Conservation (phyloP, 2,329 filamentous ascomycete species). For the Aspergillus sp. region DNA sequence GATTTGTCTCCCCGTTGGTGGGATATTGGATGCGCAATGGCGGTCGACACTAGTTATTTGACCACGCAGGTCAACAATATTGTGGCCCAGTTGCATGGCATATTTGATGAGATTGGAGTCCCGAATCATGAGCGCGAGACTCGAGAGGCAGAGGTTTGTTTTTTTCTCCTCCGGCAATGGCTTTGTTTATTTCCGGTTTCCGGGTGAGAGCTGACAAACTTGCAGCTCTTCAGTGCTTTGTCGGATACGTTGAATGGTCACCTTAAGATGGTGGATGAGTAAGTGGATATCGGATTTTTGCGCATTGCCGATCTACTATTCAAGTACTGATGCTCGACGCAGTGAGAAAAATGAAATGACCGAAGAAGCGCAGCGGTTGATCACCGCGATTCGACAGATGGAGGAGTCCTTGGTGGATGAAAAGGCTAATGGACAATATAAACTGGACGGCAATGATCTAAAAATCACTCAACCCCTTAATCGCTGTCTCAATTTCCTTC, state of each 20-base stretch:
- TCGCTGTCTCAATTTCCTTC: slow-evolving; percentile 74
- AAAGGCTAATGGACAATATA: slow-evolving; percentile 63
- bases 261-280: slow-evolving; percentile 74
- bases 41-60: slow-evolving; percentile 88
- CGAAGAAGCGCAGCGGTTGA: slow-evolving; percentile 83
- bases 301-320: background rate
- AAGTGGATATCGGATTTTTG: slow-evolving; percentile 25
- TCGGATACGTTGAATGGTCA: slow-evolving; percentile 92
- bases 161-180: slow-evolving; percentile 4
- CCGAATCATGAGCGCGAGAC: slow-evolving; percentile 86
- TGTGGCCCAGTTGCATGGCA: slow-evolving; percentile 85
- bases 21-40: slow-evolving; percentile 29
- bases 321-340: background rate
- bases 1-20: slow-evolving; percentile 9
- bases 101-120: slow-evolving; percentile 98
- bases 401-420: slow-evolving; percentile 81
- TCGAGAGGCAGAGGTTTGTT: slow-evolving; percentile 79
- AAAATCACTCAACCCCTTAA: slow-evolving; percentile 80
- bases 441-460: slow-evolving; percentile 65
- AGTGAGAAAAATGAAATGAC: slow-evolving; percentile 85
- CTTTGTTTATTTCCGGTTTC: background rate
- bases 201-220: slow-evolving; percentile 19
- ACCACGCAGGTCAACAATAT: slow-evolving; percentile 94
- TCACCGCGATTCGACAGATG: slow-evolving; percentile 89
- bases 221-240: slow-evolving; percentile 82